Percentiles rank a stretch among this genome's conserved stretches.
phyloP scores from a whole-genome alignment of 345 rosid species.

The Isatis tinctoria region DNA sequence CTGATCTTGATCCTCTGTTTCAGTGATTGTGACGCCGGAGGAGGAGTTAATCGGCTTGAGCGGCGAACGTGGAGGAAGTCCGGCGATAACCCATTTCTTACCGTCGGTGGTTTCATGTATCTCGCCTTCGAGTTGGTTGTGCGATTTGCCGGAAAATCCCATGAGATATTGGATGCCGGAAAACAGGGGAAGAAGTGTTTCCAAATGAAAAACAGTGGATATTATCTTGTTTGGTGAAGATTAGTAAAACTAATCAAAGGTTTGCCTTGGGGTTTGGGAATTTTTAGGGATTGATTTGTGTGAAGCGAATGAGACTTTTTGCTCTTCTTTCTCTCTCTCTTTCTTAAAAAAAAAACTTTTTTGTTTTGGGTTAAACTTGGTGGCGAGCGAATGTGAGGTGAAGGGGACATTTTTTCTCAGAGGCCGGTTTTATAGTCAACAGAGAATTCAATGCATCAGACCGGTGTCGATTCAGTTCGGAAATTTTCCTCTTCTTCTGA shows the following conservation, averaged over 20 bases:
- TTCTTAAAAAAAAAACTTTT: too few relatives aligned
- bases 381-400: slow-evolving; percentile 33
- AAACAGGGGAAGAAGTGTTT: slow-evolving; percentile 8
- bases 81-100: slow-evolving; percentile 32
- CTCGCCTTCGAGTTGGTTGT: slow-evolving; percentile 50
- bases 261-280: neutral
- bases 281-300: neutral
- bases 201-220: neutral
- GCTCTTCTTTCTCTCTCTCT: slow-evolving; percentile 1
- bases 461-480: slow-evolving; percentile 22
- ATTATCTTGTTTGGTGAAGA: neutral
- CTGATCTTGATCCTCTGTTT: slow-evolving; percentile 30
- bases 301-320: neutral
- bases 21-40: slow-evolving; percentile 28
- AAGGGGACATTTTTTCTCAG: neutral
- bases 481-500: neutral
- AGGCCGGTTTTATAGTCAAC: slow-evolving; percentile 20
- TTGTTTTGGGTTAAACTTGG: neutral
- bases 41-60: slow-evolving; percentile 50
- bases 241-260: slow-evolving; percentile 21
- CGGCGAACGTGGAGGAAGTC: slow-evolving; percentile 47
- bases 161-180: slow-evolving; percentile 17
- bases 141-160: slow-evolving; percentile 45
- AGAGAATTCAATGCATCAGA: slow-evolving; percentile 6
- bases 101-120: slow-evolving; percentile 37